A percentile compares a stretch with the other conserved stretches of the same genome.
These are phyloP conservation scores for Marasmius sp. DNA, from an alignment of 1,284 basidiomycete genomes.

Conservation along the genomic window DNA sequence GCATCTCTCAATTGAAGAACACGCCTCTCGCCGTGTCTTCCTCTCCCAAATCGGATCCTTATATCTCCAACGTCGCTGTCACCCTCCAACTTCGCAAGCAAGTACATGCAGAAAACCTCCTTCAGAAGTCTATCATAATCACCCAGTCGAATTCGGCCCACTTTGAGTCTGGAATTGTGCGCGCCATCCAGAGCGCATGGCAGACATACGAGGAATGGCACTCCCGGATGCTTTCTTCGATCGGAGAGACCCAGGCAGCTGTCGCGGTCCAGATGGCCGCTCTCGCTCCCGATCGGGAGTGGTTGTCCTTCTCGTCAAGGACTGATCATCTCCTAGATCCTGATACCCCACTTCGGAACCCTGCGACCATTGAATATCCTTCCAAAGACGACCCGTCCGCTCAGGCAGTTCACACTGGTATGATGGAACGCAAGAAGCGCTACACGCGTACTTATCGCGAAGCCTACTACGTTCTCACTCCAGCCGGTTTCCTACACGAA, in stretches of 20 bases:
- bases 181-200: constrained; percentile 96
- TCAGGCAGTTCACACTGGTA: constrained; percentile 85
- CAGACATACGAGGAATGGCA: constrained; percentile 98
- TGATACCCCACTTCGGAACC: constrained; percentile 88
- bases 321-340: constrained; percentile 97
- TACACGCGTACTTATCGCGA: constrained; percentile 92
- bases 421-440: constrained; percentile 95
- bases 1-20: constrained; percentile 92
- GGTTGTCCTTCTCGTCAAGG: constrained; percentile 94
- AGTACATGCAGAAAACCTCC: constrained; percentile 95
- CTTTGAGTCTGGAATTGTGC: constrained; percentile 96
- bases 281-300: constrained; percentile 91
- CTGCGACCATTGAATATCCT: constrained; percentile 83
- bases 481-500: constrained; percentile 95
- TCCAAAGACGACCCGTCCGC: constrained; percentile 92
- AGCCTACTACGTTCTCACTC: constrained; percentile 90
- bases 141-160: constrained; percentile 98
- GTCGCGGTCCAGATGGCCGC: constrained; percentile 82
- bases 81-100: constrained; percentile 88
- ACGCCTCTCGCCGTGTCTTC: constrained; percentile 80
- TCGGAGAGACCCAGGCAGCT: constrained; percentile 80
- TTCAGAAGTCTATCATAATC: constrained; percentile 98
- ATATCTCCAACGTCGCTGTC: constrained; percentile 79
- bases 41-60: constrained; percentile 34
- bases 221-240: constrained; percentile 76